Conservation (phyloP, 208 protist genomes). For the Leishmania arabica region DNA sequence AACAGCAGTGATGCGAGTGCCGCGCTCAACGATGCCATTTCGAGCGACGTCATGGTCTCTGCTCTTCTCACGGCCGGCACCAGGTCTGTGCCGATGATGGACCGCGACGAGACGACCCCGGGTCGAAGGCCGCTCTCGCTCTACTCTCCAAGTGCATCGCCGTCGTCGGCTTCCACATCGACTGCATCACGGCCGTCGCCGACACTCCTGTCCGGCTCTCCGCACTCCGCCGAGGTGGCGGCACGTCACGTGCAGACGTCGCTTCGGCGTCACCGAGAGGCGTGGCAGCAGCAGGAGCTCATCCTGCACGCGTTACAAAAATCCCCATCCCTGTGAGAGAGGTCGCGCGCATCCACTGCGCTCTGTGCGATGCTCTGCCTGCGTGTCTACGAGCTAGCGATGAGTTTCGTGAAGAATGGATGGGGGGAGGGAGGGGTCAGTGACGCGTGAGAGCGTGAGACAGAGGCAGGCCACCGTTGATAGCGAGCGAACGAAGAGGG, state of each 20-base stretch:
- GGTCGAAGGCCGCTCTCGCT: conserved; percentile 9
- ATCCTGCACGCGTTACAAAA: conserved; percentile 27
- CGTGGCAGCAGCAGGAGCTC: conserved; percentile 33
- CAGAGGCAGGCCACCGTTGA: neutral
- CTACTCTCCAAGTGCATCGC: neutral
- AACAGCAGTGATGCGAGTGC: neutral
- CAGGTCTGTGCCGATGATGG: neutral
- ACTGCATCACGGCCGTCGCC: neutral
- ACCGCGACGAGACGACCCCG: conserved; percentile 1
- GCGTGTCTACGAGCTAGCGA: neutral
- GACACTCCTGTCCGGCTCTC: conserved; percentile 9
- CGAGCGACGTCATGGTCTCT: neutral
- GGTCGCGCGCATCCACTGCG: neutral
- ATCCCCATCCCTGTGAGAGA: conserved; percentile 14
- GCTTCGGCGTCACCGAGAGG: conserved; percentile 26
- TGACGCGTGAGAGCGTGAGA: neutral
- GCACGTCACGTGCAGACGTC: conserved; percentile 27
- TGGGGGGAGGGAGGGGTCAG: neutral
- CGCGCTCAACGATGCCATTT: neutral
- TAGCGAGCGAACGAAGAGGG: neutral
- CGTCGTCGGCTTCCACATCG: neutral
- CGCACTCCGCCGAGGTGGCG: conserved; percentile 16
- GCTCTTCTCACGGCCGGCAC: neutral
- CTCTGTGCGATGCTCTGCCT: neutral
- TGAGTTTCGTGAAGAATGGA: neutral